These are phyloP conservation scores for Escallonia herrerae DNA, from an alignment of 129 eudicot genomes.

Conservation along the genomic window DNA sequence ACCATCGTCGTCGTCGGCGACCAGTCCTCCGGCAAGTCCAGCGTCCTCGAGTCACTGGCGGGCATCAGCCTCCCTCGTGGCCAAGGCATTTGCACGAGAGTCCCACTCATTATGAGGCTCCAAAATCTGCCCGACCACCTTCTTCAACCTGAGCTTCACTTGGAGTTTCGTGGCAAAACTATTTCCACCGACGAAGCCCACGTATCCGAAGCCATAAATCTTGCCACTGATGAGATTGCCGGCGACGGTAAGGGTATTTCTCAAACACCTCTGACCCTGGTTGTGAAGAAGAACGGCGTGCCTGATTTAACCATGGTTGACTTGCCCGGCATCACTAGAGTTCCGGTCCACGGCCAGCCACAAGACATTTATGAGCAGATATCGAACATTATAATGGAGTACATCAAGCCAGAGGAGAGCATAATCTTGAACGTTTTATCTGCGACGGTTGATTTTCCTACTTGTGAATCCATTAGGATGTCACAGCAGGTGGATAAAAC, in stretches of 20 bases:
- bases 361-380: conserved; percentile 32
- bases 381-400: conserved; percentile 25
- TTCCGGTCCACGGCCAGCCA: conserved; percentile 34
- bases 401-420: conserved; percentile 31
- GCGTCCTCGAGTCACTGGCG: conserved; percentile 40
- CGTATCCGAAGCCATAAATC: conserved; percentile 8
- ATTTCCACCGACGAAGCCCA: conserved; percentile 16
- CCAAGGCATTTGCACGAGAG: conserved; percentile 34
- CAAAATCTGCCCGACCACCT: conserved; percentile 5
- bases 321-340: conserved; percentile 41
- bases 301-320: conserved; percentile 34
- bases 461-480: conserved; percentile 32
- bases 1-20: conserved; percentile 48
- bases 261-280: conserved; percentile 17
- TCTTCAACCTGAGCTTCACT: conserved; percentile 14
- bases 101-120: conserved; percentile 23
- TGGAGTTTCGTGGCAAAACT: conserved; percentile 16
- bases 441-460: conserved; percentile 26
- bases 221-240: conserved; percentile 29
- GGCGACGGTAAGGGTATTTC: conserved; percentile 25
- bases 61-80: conserved; percentile 40
- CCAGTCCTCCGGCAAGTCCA: conserved; percentile 42
- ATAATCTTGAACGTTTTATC: conserved; percentile 35
- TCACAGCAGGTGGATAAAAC: conserved; percentile 22
- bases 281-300: conserved; percentile 24